These are phyloP conservation scores for Nicotiana obtusifolia DNA, from an alignment of 257 asterid species.

Conservation along the genomic window DNA sequence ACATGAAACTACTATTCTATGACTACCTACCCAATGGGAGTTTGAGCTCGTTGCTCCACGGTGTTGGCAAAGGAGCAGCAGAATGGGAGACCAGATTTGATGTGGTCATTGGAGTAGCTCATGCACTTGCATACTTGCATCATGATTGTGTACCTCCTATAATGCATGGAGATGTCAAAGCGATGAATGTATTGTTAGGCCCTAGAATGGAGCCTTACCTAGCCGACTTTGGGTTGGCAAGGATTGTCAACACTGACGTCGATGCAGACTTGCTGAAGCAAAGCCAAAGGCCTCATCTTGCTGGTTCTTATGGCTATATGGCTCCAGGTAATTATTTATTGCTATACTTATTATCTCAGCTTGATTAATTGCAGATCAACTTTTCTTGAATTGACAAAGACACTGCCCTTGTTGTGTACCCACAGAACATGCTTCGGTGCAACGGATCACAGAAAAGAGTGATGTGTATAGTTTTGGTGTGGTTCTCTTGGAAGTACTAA, in stretches of 20 bases:
- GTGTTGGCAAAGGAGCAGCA: conserved; percentile 72
- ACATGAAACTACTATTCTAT: conserved; percentile 72
- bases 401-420: not conserved
- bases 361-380: not conserved
- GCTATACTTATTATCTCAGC: not conserved
- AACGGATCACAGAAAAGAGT: conserved; percentile 69
- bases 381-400: conserved; percentile 12
- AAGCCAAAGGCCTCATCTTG: conserved; percentile 71
- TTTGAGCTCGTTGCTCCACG: conserved; percentile 91
- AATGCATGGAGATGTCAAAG: conserved; percentile 96
- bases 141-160: conserved; percentile 92
- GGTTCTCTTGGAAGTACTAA: conserved; percentile 75
- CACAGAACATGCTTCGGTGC: conserved; percentile 84
- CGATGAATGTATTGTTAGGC: conserved; percentile 89
- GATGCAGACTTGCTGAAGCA: conserved; percentile 37
- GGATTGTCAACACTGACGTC: conserved; percentile 34
- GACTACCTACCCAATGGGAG: conserved; percentile 94
- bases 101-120: conserved; percentile 71
- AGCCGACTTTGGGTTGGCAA: conserved; percentile 92
- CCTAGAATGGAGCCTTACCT: conserved; percentile 72
- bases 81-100: conserved; percentile 89
- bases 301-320: conserved; percentile 97
- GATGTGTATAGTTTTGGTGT: conserved; percentile 91
- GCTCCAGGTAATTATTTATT: conserved; percentile 67
- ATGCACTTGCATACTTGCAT: conserved; percentile 82